These are phyloP conservation scores for Pseudogymnoascus sp. DNA, from an alignment of 2,329 filamentous ascomycete genomes.

Conservation along the genomic window DNA sequence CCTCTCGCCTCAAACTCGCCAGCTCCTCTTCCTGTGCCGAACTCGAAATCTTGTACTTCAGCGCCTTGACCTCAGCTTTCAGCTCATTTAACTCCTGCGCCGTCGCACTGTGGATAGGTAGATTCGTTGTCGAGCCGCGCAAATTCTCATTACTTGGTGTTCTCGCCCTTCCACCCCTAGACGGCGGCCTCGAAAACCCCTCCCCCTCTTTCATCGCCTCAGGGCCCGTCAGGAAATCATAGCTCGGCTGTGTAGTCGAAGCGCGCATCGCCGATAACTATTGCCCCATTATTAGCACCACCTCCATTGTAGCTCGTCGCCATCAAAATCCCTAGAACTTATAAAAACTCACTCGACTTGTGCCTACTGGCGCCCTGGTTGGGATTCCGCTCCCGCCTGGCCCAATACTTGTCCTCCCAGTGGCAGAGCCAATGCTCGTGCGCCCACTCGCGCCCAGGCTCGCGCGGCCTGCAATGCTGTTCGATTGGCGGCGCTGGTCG, in stretches of 20 bases:
- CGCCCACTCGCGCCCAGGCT: neutral
- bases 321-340: neutral
- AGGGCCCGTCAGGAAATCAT: constrained; percentile 50
- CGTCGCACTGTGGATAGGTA: constrained; percentile 20
- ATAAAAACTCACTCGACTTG: neutral
- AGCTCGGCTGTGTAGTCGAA: constrained; percentile 43
- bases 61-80: constrained; percentile 78
- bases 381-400: neutral
- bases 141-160: constrained; percentile 38
- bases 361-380: neutral
- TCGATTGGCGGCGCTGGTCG: neutral
- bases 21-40: constrained; percentile 83
- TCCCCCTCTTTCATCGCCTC: constrained; percentile 27
- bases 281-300: neutral
- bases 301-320: neutral
- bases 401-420: neutral
- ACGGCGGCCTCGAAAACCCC: constrained; percentile 28
- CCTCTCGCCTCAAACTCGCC: constrained; percentile 66
- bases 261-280: constrained; percentile 40
- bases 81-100: constrained; percentile 59
- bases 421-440: neutral
- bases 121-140: constrained; percentile 42
- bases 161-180: constrained; percentile 25
- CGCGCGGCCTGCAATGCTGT: neutral
- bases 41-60: constrained; percentile 81